phyloP scores from a whole-genome alignment of 805 yeast genomes.

The Isabelozyma heimii region DNA sequence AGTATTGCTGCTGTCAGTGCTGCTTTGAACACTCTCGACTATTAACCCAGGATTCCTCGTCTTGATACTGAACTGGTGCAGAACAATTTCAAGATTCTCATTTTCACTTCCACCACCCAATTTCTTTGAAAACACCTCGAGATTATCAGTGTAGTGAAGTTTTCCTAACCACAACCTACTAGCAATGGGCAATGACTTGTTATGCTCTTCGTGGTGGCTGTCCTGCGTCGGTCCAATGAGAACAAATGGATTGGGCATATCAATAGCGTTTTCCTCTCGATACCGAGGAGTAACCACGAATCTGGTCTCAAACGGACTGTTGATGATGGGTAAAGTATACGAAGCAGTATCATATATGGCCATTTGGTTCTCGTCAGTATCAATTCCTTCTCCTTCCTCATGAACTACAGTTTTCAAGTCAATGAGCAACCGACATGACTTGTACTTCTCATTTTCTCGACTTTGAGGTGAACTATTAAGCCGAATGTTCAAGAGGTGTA shows the following conservation, averaged over 20 bases:
- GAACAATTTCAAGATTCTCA: conserved; percentile 13
- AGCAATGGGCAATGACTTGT: conserved; percentile 26
- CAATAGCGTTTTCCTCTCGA: conserved; percentile 20
- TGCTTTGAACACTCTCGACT: conserved; percentile 9
- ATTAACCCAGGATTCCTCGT: conserved; percentile 26
- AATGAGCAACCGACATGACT: conserved; percentile 8
- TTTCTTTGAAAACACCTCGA: conserved; percentile 5
- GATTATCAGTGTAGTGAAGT: conserved; percentile 5
- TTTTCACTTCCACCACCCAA: neutral
- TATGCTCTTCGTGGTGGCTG: conserved; percentile 8
- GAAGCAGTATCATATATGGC: conserved; percentile 22
- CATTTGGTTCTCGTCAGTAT: conserved; percentile 8
- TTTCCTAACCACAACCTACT: conserved; percentile 30
- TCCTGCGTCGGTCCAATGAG: conserved; percentile 9
- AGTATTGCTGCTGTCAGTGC: neutral
- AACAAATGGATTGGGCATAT: conserved; percentile 38
- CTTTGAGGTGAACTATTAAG: conserved; percentile 14
- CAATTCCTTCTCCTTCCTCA: neutral
- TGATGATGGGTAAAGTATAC: conserved; percentile 20
- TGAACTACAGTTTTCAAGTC: conserved; percentile 22
- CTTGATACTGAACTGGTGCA: conserved; percentile 15
- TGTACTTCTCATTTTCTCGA: conserved; percentile 7
- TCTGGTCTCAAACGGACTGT: conserved; percentile 18
- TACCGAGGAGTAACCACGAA: conserved; percentile 24
- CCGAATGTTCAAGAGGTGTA: conserved; percentile 17